These are phyloP conservation scores for Arabidopsis lyrata DNA, from an alignment of 441 rosid genomes.

Conservation along the genomic window DNA sequence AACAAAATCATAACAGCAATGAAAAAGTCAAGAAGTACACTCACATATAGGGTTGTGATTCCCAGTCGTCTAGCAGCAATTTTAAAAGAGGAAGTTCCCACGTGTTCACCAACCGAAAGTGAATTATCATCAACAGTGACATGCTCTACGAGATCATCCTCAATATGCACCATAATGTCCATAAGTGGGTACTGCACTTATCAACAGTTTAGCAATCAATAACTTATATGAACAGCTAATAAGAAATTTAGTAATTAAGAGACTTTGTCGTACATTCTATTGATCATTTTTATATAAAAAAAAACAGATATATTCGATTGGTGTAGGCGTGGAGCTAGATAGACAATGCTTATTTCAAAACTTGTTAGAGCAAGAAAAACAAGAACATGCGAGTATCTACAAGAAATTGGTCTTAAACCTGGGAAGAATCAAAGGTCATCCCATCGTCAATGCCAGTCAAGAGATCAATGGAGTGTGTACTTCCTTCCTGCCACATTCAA, in stretches of 20 bases:
- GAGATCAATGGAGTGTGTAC: conserved; percentile 61
- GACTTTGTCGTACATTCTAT: not conserved
- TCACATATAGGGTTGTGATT: conserved; percentile 80
- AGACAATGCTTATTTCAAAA: conserved; percentile 32
- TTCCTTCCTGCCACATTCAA: conserved; percentile 76
- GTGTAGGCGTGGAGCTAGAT: not conserved
- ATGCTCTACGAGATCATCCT: conserved; percentile 76
- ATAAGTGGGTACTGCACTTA: conserved; percentile 78
- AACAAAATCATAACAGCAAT: conserved; percentile 29
- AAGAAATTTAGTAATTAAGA: not conserved
- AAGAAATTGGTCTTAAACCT: conserved; percentile 58
- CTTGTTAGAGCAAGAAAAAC: conserved; percentile 35
- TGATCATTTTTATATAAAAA: not conserved
- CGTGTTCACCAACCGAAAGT: conserved; percentile 53
- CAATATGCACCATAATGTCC: conserved; percentile 77
- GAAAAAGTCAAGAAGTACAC: conserved; percentile 42
- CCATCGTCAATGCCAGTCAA: conserved; percentile 81
- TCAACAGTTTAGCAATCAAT: conserved; percentile 30
- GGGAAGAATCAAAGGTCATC: conserved; percentile 72
- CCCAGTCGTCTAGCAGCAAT: conserved; percentile 81
- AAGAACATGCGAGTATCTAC: conserved; percentile 29
- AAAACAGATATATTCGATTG: conserved; percentile 17
- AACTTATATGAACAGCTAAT: conserved; percentile 14
- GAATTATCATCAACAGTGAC: conserved; percentile 50
- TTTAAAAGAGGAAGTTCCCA: conserved; percentile 58